phyloP scores from a whole-genome alignment of 2,329 filamentous ascomycete species.

The Clonostachys rhizophaga region DNA sequence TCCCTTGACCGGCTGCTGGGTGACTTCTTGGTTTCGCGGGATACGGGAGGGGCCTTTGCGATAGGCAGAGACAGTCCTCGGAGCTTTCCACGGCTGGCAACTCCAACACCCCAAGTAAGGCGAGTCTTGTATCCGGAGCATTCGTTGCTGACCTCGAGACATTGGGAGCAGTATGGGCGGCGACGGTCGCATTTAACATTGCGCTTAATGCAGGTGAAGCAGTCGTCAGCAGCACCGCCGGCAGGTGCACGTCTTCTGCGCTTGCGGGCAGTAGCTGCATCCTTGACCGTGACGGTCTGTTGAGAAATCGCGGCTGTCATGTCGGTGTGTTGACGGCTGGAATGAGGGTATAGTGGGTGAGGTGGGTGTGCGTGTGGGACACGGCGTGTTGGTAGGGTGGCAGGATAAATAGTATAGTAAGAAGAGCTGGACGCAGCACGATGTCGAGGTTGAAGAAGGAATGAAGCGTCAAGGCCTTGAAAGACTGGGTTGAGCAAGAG shows the following conservation, averaged over 20 bases:
- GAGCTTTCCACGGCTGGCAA: conserved; percentile 92
- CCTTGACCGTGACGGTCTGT: conserved; percentile 39
- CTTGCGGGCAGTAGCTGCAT: conserved; percentile 52
- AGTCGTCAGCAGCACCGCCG: conserved; percentile 88
- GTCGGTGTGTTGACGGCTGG: conserved; percentile 2
- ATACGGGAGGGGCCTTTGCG: conserved; percentile 54
- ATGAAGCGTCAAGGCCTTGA: too few relatives aligned
- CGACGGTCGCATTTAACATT: conserved; percentile 84
- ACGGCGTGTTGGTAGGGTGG: not conserved
- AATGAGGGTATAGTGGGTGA: not conserved
- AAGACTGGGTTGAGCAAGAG: too few relatives aligned
- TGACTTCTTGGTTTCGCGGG: conserved; percentile 42
- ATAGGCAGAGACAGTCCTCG: conserved; percentile 77
- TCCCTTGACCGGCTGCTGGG: conserved; percentile 26
- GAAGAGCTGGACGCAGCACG: not conserved
- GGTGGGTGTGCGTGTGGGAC: not conserved
- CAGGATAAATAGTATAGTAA: not conserved
- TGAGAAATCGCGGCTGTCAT: conserved; percentile 47
- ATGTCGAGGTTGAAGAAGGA: not conserved
- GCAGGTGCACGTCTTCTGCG: conserved; percentile 83
- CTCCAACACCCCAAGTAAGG: conserved; percentile 92
- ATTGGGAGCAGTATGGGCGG: conserved; percentile 92
- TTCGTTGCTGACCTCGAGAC: conserved; percentile 84
- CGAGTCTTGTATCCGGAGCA: conserved; percentile 97
- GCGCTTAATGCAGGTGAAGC: conserved; percentile 86